Conservation (phyloP, 1,139 yeast species). For the Martiniozyma asiatica region DNA sequence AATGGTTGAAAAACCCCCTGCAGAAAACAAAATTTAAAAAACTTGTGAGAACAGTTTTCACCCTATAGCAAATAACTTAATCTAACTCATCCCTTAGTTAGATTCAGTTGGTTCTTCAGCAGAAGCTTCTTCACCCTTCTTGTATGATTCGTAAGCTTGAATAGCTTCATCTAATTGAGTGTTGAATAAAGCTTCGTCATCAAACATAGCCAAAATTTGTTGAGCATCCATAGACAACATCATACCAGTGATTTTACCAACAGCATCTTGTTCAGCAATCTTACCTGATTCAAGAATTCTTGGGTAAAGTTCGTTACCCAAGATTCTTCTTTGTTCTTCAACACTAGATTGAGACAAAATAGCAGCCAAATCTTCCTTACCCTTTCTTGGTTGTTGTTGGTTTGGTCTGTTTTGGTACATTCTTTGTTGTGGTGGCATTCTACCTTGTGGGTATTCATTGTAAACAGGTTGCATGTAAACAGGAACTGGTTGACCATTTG, state of each 20-base stretch:
- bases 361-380: conserved; percentile 10
- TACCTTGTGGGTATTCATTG: conserved; percentile 39
- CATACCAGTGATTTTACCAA: conserved; percentile 99
- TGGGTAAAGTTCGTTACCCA: conserved; percentile 97
- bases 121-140: conserved; percentile 23
- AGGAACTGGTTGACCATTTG: conserved; percentile 71
- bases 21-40: conserved; percentile 1
- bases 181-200: conserved; percentile 82
- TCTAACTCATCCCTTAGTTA: too few species aligned
- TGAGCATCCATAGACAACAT: conserved; percentile 89
- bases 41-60: conserved; percentile 1
- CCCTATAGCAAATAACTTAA: too few species aligned
- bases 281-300: conserved; percentile 85
- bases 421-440: conserved; percentile 36
- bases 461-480: conserved; percentile 76
- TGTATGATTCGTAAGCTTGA: conserved; percentile 82
- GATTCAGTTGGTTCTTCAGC: conserved; percentile 11
- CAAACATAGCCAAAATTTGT: conserved; percentile 80
- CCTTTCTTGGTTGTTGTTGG: conserved; percentile 12
- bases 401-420: conserved; percentile 27
- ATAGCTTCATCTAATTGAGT: conserved; percentile 92
- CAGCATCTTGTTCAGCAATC: conserved; percentile 78
- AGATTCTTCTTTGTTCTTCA: conserved; percentile 91
- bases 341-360: conserved; percentile 38
- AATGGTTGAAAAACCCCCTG: conserved; percentile 2